These are phyloP conservation scores for Tardiomyces depauwii DNA, from an alignment of 1,139 yeast genomes.

Conservation along the genomic window DNA sequence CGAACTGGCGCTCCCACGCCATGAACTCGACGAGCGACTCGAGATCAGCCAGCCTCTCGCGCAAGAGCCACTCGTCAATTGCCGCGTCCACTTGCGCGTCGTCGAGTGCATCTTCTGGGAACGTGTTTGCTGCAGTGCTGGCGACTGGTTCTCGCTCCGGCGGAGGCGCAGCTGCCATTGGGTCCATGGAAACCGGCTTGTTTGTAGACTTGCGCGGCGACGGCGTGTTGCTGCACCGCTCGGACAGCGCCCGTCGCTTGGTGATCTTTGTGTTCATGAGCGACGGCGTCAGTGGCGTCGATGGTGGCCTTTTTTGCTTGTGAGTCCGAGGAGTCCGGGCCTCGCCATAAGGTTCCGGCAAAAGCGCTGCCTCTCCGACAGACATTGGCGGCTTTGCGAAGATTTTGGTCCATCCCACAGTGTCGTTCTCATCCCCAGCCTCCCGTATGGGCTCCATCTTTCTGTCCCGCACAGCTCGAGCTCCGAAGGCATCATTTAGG, in stretches of 20 bases:
- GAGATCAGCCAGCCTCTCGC: slow-evolving; percentile 8
- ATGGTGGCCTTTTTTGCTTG: slow-evolving; percentile 8
- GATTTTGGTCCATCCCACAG: slow-evolving; percentile 1
- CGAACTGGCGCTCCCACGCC: slow-evolving; percentile 14
- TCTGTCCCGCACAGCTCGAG: background rate
- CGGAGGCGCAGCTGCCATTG: too few relatives aligned
- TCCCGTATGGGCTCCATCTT: background rate
- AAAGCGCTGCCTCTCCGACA: background rate
- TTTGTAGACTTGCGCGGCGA: background rate
- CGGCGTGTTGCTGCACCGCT: slow-evolving; percentile 1
- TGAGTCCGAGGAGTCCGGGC: background rate
- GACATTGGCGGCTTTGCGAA: background rate
- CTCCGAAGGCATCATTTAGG: slow-evolving; percentile 6
- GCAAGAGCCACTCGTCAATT: slow-evolving; percentile 10
- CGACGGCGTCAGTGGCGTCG: slow-evolving; percentile 13
- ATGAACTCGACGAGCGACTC: slow-evolving; percentile 13
- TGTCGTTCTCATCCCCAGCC: slow-evolving; percentile 1
- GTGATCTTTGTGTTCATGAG: slow-evolving; percentile 3
- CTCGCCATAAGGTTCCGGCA: background rate
- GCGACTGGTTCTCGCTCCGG: background rate
- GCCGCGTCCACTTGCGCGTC: slow-evolving; percentile 6
- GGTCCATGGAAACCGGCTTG: too few relatives aligned
- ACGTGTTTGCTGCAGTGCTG: slow-evolving; percentile 3
- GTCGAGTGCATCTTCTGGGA: slow-evolving; percentile 1
- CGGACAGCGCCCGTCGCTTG: slow-evolving; percentile 7